These are phyloP conservation scores for Salix koriyanagi DNA, from an alignment of 345 rosid genomes.

Conservation along the genomic window DNA sequence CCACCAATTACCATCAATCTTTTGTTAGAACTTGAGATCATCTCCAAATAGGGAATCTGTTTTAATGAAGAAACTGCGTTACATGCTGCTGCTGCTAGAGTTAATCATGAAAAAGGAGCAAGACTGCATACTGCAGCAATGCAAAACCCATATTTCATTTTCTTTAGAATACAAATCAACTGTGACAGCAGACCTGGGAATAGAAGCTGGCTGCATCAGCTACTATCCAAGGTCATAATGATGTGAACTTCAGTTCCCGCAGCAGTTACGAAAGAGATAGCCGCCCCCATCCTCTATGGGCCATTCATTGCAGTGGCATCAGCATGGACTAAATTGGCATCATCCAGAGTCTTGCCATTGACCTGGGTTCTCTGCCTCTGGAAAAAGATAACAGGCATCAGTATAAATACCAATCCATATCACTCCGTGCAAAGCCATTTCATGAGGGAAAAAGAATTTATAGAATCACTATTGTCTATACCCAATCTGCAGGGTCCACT, in stretches of 20 bases:
- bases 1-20: background rate
- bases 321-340: slow-evolving; percentile 49
- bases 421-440: background rate
- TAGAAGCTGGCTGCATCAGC: background rate
- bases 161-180: slow-evolving; percentile 15
- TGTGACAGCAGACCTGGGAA: slow-evolving; percentile 2
- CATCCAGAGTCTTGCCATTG: slow-evolving; percentile 76
- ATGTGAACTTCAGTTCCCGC: slow-evolving; percentile 14
- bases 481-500: slow-evolving; percentile 88
- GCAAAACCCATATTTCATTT: slow-evolving; percentile 1
- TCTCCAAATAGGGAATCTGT: background rate
- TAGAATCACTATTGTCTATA: slow-evolving; percentile 22
- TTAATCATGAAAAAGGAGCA: background rate
- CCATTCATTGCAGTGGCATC: slow-evolving; percentile 63
- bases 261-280: slow-evolving; percentile 1
- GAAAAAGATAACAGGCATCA: slow-evolving; percentile 1
- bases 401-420: background rate
- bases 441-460: background rate
- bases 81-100: slow-evolving; percentile 3
- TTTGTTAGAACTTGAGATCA: background rate
- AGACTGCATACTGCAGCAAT: slow-evolving; percentile 6
- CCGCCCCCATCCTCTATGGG: slow-evolving; percentile 42
- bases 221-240: background rate
- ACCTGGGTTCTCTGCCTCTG: slow-evolving; percentile 80
- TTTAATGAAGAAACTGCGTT: background rate